Conservation (phyloP, 2,329 filamentous ascomycete species). For the Aureobasidium sp. region DNA sequence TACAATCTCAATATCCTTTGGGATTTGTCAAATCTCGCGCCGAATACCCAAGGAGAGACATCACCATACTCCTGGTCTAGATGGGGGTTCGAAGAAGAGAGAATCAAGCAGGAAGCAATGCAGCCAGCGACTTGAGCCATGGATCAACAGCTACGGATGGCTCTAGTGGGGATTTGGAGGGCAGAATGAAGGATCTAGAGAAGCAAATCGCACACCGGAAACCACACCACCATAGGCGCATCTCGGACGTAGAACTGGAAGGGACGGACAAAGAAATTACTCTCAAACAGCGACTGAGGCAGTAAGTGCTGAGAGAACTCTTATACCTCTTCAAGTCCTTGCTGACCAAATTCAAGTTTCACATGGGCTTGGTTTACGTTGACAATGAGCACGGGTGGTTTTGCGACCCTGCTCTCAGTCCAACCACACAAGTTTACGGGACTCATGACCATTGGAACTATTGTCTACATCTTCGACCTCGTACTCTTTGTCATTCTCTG, state of each 20-base stretch:
- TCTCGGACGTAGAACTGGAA: background rate
- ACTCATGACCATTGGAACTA: slow-evolving; percentile 44
- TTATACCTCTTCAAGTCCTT: slow-evolving; percentile 16
- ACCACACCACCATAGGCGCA: background rate
- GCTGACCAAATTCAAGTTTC: slow-evolving; percentile 4
- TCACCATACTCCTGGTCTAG: background rate
- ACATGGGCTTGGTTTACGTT: slow-evolving; percentile 33
- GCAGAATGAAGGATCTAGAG: slow-evolving; percentile 1
- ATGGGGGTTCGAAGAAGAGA: background rate
- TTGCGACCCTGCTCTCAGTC: slow-evolving; percentile 38
- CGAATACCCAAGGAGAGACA: background rate
- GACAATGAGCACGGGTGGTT: slow-evolving; percentile 43
- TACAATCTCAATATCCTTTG: background rate
- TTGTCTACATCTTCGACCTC: slow-evolving; percentile 24
- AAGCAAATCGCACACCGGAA: background rate
- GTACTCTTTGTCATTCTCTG: slow-evolving; percentile 15
- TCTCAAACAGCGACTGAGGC: slow-evolving; percentile 15
- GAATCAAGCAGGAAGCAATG: background rate
- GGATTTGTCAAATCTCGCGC: no score
- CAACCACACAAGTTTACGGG: slow-evolving; percentile 42
- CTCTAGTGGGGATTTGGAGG: background rate
- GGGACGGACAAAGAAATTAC: slow-evolving; percentile 11
- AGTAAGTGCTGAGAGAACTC: slow-evolving; percentile 7
- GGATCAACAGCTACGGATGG: background rate
- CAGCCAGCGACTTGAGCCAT: background rate